phyloP scores from a whole-genome alignment of 1,284 basidiomycete species.

The Leccinum solheimii region DNA sequence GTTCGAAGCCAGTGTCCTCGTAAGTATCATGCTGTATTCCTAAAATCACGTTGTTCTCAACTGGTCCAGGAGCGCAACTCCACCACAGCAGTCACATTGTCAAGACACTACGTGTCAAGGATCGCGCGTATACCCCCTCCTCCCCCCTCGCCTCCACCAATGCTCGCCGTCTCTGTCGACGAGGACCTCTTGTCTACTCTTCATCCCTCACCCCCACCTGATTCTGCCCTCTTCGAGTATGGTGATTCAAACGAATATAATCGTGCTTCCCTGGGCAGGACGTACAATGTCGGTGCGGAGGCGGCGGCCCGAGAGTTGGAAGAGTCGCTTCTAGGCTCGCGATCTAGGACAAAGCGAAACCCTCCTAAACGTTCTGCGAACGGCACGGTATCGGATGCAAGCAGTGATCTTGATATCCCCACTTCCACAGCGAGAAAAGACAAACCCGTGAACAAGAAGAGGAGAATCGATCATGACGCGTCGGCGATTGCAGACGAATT shows the following conservation, averaged over 20 bases:
- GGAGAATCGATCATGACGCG: slow-evolving; percentile 44
- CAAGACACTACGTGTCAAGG: slow-evolving; percentile 63
- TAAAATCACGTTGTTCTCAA: slow-evolving; percentile 9
- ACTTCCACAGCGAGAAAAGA: slow-evolving; percentile 22
- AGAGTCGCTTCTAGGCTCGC: slow-evolving; percentile 40
- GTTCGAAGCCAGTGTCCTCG: slow-evolving; percentile 64
- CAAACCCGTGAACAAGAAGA: slow-evolving; percentile 49
- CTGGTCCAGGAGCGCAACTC: slow-evolving; percentile 62
- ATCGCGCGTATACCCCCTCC: slow-evolving; percentile 61
- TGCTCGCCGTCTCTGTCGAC: slow-evolving; percentile 34
- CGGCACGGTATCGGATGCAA: slow-evolving; percentile 51
- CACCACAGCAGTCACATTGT: slow-evolving; percentile 56
- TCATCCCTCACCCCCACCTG: slow-evolving; percentile 37
- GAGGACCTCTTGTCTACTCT: slow-evolving; percentile 43
- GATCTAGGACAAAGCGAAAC: slow-evolving; percentile 38
- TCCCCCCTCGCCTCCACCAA: slow-evolving; percentile 48
- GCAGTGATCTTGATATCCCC: slow-evolving; percentile 48
- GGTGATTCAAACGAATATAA: slow-evolving; percentile 30
- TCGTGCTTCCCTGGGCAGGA: slow-evolving; percentile 26
- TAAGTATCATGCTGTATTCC: slow-evolving; percentile 37
- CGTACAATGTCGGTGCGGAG: slow-evolving; percentile 35
- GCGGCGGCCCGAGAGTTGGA: slow-evolving; percentile 46
- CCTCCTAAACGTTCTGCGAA: slow-evolving; percentile 48
- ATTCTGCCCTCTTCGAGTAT: slow-evolving; percentile 33
- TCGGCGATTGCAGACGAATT: slow-evolving; percentile 43